A percentile compares a stretch with the other conserved stretches of the same genome.
These are phyloP conservation scores for Tulasnella sp. DNA, from an alignment of 768 basidiomycete species.

Conservation along the genomic window DNA sequence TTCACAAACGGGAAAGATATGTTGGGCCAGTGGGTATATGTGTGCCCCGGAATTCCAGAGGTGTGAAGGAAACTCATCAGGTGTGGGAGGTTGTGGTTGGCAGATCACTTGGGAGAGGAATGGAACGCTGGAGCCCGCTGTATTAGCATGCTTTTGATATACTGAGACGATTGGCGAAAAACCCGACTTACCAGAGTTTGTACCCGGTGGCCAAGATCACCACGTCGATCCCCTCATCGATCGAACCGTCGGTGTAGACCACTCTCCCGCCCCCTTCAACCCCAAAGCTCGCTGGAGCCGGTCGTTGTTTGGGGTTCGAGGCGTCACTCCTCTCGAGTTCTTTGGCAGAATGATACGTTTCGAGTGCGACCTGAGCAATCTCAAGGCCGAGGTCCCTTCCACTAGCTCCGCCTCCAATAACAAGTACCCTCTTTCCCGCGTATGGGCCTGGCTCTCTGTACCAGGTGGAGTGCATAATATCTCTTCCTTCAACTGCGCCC, in stretches of 20 bases:
- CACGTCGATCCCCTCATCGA: conserved; percentile 53
- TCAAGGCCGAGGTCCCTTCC: conserved; percentile 65
- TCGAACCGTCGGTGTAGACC: conserved; percentile 55
- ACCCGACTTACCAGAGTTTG: conserved; percentile 39
- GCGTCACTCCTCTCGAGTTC: conserved; percentile 37
- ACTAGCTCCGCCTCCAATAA: conserved; percentile 55
- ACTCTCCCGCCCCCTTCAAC: conserved; percentile 41
- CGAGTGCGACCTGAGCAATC: conserved; percentile 37
- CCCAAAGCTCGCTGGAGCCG: conserved; percentile 44
- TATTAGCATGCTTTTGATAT: not conserved
- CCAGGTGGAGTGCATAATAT: conserved; percentile 60
- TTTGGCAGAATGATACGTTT: conserved; percentile 46
- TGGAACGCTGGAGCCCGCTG: not conserved
- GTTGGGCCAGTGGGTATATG: conserved; percentile 66
- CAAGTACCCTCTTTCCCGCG: conserved; percentile 43
- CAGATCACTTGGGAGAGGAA: conserved; percentile 6
- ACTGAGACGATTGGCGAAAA: not conserved
- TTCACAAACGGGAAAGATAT: conserved; percentile 59
- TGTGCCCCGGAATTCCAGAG: conserved; percentile 62
- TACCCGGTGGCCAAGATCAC: conserved; percentile 81
- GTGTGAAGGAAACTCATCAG: conserved; percentile 39
- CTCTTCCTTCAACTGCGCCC: conserved; percentile 40
- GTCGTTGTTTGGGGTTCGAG: conserved; percentile 43
- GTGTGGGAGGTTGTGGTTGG: not conserved
- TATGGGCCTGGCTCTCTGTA: conserved; percentile 52